Percentiles rank a stretch among this genome's conserved stretches.
Evolutionary conservation across 2,329 filamentous ascomycete species (phyloP).

Genomic region (Aaosphaeria pasadenensis): DNA sequence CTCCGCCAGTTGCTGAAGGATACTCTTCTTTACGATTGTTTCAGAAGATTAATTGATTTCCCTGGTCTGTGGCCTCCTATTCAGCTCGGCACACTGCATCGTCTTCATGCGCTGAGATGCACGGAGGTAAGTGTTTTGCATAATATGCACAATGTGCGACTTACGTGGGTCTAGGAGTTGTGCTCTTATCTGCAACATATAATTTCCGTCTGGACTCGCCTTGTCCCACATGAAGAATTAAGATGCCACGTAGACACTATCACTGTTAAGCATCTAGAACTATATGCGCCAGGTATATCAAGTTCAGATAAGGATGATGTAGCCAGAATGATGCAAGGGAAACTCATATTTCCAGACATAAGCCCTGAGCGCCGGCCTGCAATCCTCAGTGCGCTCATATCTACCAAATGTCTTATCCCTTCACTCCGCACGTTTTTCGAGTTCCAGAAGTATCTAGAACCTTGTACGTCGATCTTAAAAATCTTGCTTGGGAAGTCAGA

Average conservation of each 20-base stretch:
- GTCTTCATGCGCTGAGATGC: conserved; percentile 16
- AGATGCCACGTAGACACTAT: conserved; percentile 2
- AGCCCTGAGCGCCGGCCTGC: neutral
- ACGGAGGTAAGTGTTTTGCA: conserved; percentile 13
- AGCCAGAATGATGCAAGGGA: neutral
- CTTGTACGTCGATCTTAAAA: conserved; percentile 9
- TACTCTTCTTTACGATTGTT: conserved; percentile 6
- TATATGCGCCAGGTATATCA: conserved; percentile 6
- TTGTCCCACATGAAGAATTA: conserved; percentile 1
- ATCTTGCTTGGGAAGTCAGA: conserved; percentile 4
- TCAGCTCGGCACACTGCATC: conserved; percentile 15
- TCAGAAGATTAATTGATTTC: conserved; percentile 15
- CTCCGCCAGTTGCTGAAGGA: conserved; percentile 13
- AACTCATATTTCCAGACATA: conserved; percentile 3
- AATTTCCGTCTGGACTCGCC: conserved; percentile 1
- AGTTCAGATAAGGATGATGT: conserved; percentile 1
- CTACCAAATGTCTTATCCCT: conserved; percentile 8
- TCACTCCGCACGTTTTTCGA: conserved; percentile 12
- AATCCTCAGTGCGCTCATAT: neutral
- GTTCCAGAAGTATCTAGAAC: conserved; percentile 14
- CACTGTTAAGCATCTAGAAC: conserved; percentile 9
- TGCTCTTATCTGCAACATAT: conserved; percentile 7
- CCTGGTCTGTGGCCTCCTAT: conserved; percentile 15
- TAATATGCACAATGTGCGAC: no score
- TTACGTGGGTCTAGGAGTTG: no score